Conservation (phyloP, 1,139 yeast species). For the Pichia sp. region DNA sequence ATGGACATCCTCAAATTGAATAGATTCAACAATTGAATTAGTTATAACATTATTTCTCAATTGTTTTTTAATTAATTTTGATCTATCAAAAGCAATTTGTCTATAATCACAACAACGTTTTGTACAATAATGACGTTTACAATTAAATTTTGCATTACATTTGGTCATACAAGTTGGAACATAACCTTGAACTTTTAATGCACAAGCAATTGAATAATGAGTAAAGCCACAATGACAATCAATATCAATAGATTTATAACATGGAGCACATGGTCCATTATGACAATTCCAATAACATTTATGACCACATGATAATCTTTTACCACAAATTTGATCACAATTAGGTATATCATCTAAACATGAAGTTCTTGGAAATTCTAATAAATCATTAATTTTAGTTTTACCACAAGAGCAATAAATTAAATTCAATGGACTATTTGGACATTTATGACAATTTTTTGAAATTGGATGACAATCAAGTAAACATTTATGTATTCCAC, state of each 20-base stretch:
- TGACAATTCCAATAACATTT: conserved; percentile 67
- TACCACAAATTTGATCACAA: conserved; percentile 62
- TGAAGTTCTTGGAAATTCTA: conserved; percentile 42
- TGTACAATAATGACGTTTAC: conserved; percentile 76
- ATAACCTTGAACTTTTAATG: conserved; percentile 43
- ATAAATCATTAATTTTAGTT: conserved; percentile 34
- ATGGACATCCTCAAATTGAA: conserved; percentile 69
- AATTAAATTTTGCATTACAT: conserved; percentile 70
- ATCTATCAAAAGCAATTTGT: conserved; percentile 56
- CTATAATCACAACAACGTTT: conserved; percentile 67
- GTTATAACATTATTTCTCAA: conserved; percentile 35
- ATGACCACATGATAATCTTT: conserved; percentile 66
- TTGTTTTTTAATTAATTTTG: conserved; percentile 47
- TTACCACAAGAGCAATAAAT: conserved; percentile 78
- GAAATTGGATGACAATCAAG: conserved; percentile 51
- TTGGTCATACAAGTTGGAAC: conserved; percentile 63
- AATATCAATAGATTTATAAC: conserved; percentile 42
- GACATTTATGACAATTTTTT: conserved; percentile 43
- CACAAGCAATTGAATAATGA: conserved; percentile 57
- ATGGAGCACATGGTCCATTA: conserved; percentile 63
- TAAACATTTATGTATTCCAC: conserved; percentile 60
- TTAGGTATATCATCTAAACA: conserved; percentile 78
- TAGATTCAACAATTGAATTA: conserved; percentile 33
- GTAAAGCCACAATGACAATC: conserved; percentile 49
- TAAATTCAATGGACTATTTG: conserved; percentile 51